These are phyloP conservation scores for Malassezia yamatoensis DNA, from an alignment of 1,284 basidiomycete genomes.

Conservation along the genomic window DNA sequence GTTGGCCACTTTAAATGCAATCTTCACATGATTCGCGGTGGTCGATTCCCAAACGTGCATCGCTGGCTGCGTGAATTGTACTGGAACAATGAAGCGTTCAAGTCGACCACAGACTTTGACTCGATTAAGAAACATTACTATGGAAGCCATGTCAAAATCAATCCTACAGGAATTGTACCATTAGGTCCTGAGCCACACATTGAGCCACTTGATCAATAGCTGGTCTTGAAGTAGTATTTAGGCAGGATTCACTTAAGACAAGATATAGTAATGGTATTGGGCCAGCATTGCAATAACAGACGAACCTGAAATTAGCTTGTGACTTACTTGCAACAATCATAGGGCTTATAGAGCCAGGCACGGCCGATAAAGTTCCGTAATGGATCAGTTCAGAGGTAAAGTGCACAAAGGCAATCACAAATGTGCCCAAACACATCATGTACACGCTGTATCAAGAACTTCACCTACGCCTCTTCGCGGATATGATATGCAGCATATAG, in stretches of 20 bases:
- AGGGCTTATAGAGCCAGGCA: slow-evolving; percentile 60
- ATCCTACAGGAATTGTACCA: slow-evolving; percentile 40
- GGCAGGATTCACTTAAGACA: neutral
- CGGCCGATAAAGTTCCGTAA: slow-evolving; percentile 65
- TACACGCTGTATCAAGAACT: slow-evolving; percentile 51
- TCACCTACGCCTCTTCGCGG: slow-evolving; percentile 28
- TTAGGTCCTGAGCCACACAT: slow-evolving; percentile 37
- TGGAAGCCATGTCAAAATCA: slow-evolving; percentile 40
- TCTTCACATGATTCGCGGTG: slow-evolving; percentile 43
- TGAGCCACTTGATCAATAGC: slow-evolving; percentile 23
- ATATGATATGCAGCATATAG: slow-evolving; percentile 41
- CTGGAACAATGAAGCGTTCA: slow-evolving; percentile 82
- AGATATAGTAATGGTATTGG: slow-evolving; percentile 12
- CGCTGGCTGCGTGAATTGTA: slow-evolving; percentile 72
- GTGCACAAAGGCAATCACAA: slow-evolving; percentile 78
- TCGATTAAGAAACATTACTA: slow-evolving; percentile 50
- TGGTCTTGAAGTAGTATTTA: neutral
- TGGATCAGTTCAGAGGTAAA: slow-evolving; percentile 75
- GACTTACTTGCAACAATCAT: slow-evolving; percentile 75
- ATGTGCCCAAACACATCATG: slow-evolving; percentile 74
- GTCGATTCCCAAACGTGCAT: slow-evolving; percentile 32
- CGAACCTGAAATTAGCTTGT: neutral
- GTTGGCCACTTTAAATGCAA: slow-evolving; percentile 82
- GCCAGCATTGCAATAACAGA: slow-evolving; percentile 16
- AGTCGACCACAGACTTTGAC: slow-evolving; percentile 72